These are phyloP conservation scores for Rheum nobile DNA, from an alignment of 148 eudicot genomes.

Conservation along the genomic window DNA sequence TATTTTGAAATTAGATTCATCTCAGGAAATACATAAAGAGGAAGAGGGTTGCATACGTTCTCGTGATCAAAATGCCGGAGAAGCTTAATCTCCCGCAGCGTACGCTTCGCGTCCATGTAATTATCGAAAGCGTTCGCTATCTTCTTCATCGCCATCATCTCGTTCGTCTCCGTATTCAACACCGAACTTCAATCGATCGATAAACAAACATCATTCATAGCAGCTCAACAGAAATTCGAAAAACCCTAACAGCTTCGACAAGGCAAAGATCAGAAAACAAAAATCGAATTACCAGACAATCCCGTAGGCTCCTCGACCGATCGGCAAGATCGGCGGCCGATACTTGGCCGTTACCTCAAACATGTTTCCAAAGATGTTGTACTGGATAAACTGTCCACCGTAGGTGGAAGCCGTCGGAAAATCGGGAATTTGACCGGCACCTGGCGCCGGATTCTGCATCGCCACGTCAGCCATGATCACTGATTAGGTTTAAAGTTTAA, in stretches of 20 bases:
- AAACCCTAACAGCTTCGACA: background rate
- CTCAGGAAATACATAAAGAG: background rate
- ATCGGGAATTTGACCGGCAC: constrained; percentile 28
- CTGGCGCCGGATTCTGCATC: constrained; percentile 14
- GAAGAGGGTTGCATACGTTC: constrained; percentile 33
- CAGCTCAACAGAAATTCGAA: background rate
- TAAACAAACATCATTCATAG: background rate
- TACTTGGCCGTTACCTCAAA: constrained; percentile 76
- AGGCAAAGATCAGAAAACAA: background rate
- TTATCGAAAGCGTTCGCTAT: constrained; percentile 92
- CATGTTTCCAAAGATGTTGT: constrained; percentile 52
- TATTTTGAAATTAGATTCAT: background rate
- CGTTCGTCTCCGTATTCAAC: constrained; percentile 68
- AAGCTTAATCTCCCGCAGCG: constrained; percentile 91
- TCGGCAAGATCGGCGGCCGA: constrained; percentile 82
- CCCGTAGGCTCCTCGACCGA: constrained; percentile 98
- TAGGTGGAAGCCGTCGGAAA: constrained; percentile 52
- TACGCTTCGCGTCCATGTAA: constrained; percentile 89
- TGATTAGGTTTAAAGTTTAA: background rate
- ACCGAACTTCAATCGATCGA: constrained; percentile 45
- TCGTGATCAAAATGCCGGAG: constrained; percentile 90
- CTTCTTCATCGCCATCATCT: constrained; percentile 94
- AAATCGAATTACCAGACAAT: constrained; percentile 60
- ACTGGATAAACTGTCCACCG: constrained; percentile 67
- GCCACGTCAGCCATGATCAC: constrained; percentile 10